Evolutionary conservation across 768 basidiomycete genomes (phyloP).

Genomic region (Crepidotus variabilis): DNA sequence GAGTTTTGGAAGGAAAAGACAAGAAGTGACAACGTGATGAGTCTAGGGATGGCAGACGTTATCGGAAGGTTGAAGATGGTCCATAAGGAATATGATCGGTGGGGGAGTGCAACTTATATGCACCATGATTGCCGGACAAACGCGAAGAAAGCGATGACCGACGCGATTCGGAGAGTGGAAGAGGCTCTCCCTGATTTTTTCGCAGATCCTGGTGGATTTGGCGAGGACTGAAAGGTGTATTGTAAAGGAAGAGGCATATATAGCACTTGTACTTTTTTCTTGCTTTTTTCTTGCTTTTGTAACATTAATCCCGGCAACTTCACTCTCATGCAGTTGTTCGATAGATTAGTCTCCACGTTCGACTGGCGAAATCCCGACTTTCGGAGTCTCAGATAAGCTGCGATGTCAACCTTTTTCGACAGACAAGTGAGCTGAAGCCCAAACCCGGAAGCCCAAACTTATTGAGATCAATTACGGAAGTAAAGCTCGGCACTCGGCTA

Average conservation of each 20-base stretch:
- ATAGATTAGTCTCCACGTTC: too few species aligned
- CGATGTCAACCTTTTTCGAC: too few species aligned
- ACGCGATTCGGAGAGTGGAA: conserved; percentile 52
- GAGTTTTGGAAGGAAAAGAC: conserved; percentile 83
- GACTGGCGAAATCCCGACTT: too few species aligned
- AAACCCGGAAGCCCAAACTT: too few species aligned
- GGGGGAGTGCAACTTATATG: conserved; percentile 76
- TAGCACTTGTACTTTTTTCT: too few species aligned
- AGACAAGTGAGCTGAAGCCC: too few species aligned
- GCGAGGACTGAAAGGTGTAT: conserved; percentile 1
- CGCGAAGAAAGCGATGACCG: conserved; percentile 54
- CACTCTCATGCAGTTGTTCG: too few species aligned
- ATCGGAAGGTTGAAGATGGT: conserved; percentile 60
- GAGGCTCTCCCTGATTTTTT: conserved; percentile 66
- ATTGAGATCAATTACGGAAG: not conserved
- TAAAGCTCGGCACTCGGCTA: not conserved
- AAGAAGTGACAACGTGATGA: conserved; percentile 54
- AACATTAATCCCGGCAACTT: too few species aligned
- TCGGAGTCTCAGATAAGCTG: too few species aligned
- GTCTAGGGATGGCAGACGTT: conserved; percentile 61
- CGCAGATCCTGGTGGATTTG: conserved; percentile 25
- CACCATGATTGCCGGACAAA: conserved; percentile 65
- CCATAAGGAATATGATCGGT: conserved; percentile 64
- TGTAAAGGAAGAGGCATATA: too few species aligned
- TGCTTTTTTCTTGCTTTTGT: too few species aligned